These are phyloP conservation scores for Xylaria cubensis DNA, from an alignment of 495 filamentous ascomycete species.

Conservation along the genomic window DNA sequence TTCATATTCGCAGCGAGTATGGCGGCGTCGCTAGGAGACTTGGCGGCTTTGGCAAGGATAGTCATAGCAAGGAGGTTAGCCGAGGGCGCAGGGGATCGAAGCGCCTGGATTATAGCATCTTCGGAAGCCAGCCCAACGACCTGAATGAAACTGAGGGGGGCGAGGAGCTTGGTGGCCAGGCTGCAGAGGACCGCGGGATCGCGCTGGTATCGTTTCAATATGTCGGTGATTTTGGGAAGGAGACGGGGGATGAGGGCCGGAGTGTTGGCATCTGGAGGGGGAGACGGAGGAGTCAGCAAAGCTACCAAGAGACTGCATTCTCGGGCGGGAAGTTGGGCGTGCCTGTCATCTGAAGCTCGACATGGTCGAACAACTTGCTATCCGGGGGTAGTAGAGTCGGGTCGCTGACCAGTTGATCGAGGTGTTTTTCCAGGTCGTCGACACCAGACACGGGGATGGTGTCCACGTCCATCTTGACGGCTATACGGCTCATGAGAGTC, in stretches of 20 bases:
- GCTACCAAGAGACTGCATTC: not conserved
- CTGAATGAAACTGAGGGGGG: slow-evolving; percentile 57
- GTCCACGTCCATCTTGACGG: slow-evolving; percentile 43
- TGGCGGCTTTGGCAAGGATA: slow-evolving; percentile 74
- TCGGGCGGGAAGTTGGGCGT: slow-evolving; percentile 10
- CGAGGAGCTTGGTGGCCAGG: slow-evolving; percentile 60
- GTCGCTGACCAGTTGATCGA: slow-evolving; percentile 53
- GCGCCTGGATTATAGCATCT: slow-evolving; percentile 59
- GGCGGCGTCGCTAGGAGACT: slow-evolving; percentile 65
- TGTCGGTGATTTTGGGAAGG: slow-evolving; percentile 55
- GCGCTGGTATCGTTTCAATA: slow-evolving; percentile 55
- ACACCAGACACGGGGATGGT: slow-evolving; percentile 50
- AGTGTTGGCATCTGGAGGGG: slow-evolving; percentile 49
- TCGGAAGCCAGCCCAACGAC: slow-evolving; percentile 59
- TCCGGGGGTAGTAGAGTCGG: slow-evolving; percentile 45
- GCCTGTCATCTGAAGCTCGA: slow-evolving; percentile 61
- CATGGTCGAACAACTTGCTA: slow-evolving; percentile 59
- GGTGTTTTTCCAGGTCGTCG: slow-evolving; percentile 56
- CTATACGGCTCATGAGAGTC: slow-evolving; percentile 26
- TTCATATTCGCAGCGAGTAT: slow-evolving; percentile 69
- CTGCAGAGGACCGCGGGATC: slow-evolving; percentile 59
- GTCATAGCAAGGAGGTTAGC: slow-evolving; percentile 75
- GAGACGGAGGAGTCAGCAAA: not conserved
- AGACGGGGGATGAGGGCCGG: slow-evolving; percentile 54
- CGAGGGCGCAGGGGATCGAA: slow-evolving; percentile 65